Conservation (phyloP, 2,329 filamentous ascomycete species). For the Fusarium poae region DNA sequence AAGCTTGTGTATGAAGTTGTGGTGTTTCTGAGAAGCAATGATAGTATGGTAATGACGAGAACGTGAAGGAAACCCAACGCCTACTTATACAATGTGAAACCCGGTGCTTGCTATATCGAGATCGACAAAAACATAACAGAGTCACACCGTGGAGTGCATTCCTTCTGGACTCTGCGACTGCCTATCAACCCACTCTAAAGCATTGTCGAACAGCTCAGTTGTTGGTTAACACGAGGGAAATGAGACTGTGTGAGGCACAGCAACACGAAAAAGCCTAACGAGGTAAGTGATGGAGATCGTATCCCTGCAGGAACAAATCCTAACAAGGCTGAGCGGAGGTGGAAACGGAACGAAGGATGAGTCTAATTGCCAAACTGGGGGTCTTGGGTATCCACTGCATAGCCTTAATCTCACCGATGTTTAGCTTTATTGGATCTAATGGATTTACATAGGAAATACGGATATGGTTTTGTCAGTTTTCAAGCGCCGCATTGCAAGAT, state of each 20-base stretch:
- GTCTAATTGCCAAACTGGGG: not conserved
- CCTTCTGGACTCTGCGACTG: too few species aligned
- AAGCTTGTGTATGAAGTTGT: not conserved
- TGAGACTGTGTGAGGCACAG: slow-evolving; percentile 21
- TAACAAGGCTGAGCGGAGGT: slow-evolving; percentile 23
- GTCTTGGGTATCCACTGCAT: not conserved
- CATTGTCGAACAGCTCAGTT: not conserved
- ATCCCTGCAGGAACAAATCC: slow-evolving; percentile 1
- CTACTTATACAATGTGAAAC: not conserved
- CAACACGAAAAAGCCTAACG: not conserved
- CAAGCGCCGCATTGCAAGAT: not conserved
- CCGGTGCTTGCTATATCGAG: not conserved
- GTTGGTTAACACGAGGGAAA: not conserved
- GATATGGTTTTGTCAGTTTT: not conserved
- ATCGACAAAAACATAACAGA: not conserved
- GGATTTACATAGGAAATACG: not conserved
- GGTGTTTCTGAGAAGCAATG: not conserved
- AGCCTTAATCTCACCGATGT: not conserved
- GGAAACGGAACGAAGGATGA: not conserved
- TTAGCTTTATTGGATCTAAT: not conserved
- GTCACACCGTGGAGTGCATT: not conserved
- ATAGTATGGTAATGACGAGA: not conserved
- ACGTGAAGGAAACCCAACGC: not conserved
- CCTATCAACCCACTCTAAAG: not conserved
- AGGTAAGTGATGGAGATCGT: slow-evolving; percentile 2